These are phyloP conservation scores for Solanum chmielewskii DNA, from an alignment of 257 asterid genomes.

Conservation along the genomic window DNA sequence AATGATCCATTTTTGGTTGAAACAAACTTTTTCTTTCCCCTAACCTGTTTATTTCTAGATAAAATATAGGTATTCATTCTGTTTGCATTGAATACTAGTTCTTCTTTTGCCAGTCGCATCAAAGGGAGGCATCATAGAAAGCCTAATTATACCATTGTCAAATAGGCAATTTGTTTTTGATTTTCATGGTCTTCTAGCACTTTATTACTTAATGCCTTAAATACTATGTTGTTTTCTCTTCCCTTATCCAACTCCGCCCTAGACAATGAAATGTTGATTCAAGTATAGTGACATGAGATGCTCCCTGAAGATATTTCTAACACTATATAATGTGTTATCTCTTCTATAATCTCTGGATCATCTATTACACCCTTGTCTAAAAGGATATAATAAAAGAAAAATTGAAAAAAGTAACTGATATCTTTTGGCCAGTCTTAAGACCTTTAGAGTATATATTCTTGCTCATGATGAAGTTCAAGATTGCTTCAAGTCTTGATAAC, in stretches of 20 bases:
- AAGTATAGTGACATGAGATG: background rate
- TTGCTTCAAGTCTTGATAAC: background rate
- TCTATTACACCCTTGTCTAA: background rate
- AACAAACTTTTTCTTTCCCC: background rate
- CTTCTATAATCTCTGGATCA: background rate
- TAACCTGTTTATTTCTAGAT: conserved; percentile 40
- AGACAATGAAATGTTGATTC: background rate
- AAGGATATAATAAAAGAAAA: background rate
- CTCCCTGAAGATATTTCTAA: background rate
- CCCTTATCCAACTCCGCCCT: background rate
- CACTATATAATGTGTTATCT: background rate
- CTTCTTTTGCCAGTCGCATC: background rate
- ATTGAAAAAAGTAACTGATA: background rate
- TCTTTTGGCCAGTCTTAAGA: background rate
- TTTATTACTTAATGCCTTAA: background rate
- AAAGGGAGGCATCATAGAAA: background rate
- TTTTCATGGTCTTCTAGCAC: background rate
- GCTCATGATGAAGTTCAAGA: background rate
- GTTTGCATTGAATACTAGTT: background rate
- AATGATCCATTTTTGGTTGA: background rate
- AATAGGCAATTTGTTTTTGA: background rate
- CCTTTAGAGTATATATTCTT: background rate
- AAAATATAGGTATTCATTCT: conserved; percentile 66
- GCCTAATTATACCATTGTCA: background rate
- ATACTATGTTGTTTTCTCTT: background rate